Percentiles rank a stretch among this genome's conserved stretches.
Evolutionary conservation across 768 basidiomycete species (phyloP).

Genomic region (Mycena venus): DNA sequence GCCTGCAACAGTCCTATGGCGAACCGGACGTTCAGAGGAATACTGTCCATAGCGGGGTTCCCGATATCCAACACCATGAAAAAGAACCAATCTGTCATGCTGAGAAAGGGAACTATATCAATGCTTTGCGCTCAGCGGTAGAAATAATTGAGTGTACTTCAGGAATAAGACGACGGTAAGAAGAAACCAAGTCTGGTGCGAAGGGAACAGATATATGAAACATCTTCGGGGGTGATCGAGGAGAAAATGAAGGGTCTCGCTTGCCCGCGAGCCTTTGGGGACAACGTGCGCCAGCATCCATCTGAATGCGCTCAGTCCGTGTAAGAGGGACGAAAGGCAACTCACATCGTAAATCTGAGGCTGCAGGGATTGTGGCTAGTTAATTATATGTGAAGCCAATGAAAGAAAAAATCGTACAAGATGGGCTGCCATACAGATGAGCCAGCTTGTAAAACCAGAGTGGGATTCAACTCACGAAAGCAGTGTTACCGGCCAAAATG

Average conservation of each 20-base stretch:
- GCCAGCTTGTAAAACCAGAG: not conserved
- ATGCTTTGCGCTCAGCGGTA: no score
- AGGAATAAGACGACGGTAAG: conserved; percentile 74
- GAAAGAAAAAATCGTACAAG: conserved; percentile 68
- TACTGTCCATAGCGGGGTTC: conserved; percentile 72
- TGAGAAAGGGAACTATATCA: conserved; percentile 44
- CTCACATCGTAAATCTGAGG: conserved; percentile 87
- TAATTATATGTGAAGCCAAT: not conserved
- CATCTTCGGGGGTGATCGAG: conserved; percentile 95
- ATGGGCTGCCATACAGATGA: conserved; percentile 69
- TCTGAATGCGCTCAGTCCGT: conserved; percentile 53
- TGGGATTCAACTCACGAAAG: conserved; percentile 76
- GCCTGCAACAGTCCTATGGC: conserved; percentile 85
- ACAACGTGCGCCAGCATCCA: conserved; percentile 80
- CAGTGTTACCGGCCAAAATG: conserved; percentile 94
- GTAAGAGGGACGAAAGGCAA: not conserved
- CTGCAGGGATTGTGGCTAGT: conserved; percentile 49
- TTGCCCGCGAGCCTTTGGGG: conserved; percentile 67
- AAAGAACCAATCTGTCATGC: conserved; percentile 88
- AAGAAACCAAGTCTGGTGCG: conserved; percentile 95
- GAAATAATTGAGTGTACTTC: conserved; percentile 64
- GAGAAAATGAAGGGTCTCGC: conserved; percentile 91
- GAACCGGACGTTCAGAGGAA: conserved; percentile 81
- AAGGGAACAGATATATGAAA: conserved; percentile 91
- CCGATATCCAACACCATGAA: conserved; percentile 93